Conservation (phyloP, 2,329 filamentous ascomycete species). For the Fusarium sacchari region DNA sequence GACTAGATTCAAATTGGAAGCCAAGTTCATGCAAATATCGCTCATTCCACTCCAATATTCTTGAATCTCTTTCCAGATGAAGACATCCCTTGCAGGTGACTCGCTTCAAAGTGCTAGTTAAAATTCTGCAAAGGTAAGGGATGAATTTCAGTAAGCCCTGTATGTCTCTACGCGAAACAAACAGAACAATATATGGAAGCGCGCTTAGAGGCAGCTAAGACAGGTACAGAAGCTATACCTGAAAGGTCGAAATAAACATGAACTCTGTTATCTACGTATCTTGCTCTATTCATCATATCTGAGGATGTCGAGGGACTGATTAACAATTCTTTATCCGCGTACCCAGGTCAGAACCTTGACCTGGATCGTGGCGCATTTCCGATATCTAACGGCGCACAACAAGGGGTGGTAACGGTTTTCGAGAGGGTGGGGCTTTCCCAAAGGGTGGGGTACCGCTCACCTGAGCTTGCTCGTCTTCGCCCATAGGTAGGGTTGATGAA, state of each 20-base stretch:
- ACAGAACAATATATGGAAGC: neutral
- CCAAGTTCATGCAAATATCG: neutral
- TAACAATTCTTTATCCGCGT: constrained; percentile 9
- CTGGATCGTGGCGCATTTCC: constrained; percentile 32
- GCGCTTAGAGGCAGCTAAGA: constrained; percentile 2
- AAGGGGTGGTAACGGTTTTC: constrained; percentile 33
- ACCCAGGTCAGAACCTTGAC: constrained; percentile 20
- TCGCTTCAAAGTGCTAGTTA: neutral
- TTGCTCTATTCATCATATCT: neutral
- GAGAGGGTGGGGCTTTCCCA: constrained; percentile 15
- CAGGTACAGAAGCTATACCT: neutral
- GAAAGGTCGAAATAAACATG: neutral
- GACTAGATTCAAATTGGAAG: neutral
- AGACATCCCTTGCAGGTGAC: neutral
- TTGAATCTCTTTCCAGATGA: neutral
- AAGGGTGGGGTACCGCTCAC: constrained; percentile 10
- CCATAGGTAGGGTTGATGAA: constrained; percentile 16
- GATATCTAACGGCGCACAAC: constrained; percentile 25
- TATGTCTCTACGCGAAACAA: constrained; percentile 29
- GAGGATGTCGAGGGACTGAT: constrained; percentile 10
- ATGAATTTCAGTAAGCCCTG: neutral
- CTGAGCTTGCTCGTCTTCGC: constrained; percentile 24
- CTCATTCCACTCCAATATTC: neutral
- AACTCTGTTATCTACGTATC: neutral
- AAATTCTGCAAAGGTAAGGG: neutral